phyloP scores from a whole-genome alignment of 768 basidiomycete species.

The Lactarius vividus region DNA sequence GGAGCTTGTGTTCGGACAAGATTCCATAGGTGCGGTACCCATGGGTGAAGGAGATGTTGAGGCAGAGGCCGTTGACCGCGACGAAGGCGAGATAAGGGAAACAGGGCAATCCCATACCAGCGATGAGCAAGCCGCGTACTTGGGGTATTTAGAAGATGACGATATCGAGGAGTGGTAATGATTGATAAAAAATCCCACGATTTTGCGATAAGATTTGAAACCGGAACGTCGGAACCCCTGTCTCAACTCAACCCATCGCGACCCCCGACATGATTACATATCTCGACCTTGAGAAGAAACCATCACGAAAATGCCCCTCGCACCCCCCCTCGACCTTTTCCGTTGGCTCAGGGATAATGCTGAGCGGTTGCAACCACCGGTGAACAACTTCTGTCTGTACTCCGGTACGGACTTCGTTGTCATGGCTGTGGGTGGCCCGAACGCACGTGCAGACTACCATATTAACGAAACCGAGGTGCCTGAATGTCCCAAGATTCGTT shows the following conservation, averaged over 20 bases:
- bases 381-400: slow-evolving; percentile 88
- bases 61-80: slow-evolving; percentile 2
- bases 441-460: slow-evolving; percentile 92
- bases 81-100: slow-evolving; percentile 1
- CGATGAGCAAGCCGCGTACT: neutral
- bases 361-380: slow-evolving; percentile 82
- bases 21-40: slow-evolving; percentile 5
- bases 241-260: too few relatives aligned
- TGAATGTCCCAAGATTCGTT: neutral
- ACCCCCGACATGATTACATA: neutral
- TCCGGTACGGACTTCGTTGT: slow-evolving; percentile 82
- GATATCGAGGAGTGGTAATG: slow-evolving; percentile 25
- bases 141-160: slow-evolving; percentile 26
- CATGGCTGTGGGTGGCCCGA: slow-evolving; percentile 97
- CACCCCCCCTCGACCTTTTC: slow-evolving; percentile 82
- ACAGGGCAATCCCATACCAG: neutral
- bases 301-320: slow-evolving; percentile 58
- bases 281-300: neutral
- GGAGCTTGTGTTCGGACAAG: slow-evolving; percentile 21
- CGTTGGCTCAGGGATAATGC: slow-evolving; percentile 84
- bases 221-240: neutral
- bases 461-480: slow-evolving; percentile 89
- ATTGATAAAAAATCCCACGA: neutral
- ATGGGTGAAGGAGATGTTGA: slow-evolving; percentile 17
- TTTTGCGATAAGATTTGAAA: neutral